phyloP scores from a whole-genome alignment of 2,329 filamentous ascomycete genomes.

The Fusarium foetens region DNA sequence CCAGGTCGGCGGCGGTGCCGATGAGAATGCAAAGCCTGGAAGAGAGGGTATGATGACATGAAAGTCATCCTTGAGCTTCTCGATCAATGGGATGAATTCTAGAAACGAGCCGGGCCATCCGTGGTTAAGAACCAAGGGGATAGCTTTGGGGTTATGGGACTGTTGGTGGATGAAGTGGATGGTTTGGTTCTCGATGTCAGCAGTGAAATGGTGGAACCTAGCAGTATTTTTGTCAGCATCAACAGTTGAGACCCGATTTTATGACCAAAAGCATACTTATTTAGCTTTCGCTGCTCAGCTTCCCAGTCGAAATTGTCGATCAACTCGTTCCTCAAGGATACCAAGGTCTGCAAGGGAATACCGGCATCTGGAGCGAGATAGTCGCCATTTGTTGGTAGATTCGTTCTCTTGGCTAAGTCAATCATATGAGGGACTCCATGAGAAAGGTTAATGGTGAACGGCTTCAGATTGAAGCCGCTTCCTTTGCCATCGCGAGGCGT shows the following conservation, averaged over 20 bases:
- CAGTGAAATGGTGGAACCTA: neutral
- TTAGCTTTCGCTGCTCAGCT: neutral
- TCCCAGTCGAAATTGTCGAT: neutral
- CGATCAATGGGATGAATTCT: neutral
- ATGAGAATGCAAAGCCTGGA: neutral
- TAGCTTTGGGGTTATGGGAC: neutral
- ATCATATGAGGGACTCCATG: neutral
- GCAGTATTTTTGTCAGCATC: neutral
- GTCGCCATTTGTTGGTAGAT: rapidly evolving
- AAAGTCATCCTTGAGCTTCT: neutral
- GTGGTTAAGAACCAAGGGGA: neutral
- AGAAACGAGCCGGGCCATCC: neutral
- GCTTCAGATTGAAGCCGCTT: neutral
- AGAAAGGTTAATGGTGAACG: neutral
- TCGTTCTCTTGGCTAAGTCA: neutral
- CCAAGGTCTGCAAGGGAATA: rapidly evolving
- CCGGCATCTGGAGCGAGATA: neutral
- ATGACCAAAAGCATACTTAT: neutral
- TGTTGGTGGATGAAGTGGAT: neutral
- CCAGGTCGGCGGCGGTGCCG: neutral
- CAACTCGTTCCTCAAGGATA: neutral
- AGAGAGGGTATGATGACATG: neutral
- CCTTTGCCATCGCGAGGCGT: rapidly evolving
- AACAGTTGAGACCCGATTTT: rapidly evolving
- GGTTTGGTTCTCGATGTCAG: neutral